These are phyloP conservation scores for Neonectria punicea DNA, from an alignment of 2,329 filamentous ascomycete genomes.

Conservation along the genomic window DNA sequence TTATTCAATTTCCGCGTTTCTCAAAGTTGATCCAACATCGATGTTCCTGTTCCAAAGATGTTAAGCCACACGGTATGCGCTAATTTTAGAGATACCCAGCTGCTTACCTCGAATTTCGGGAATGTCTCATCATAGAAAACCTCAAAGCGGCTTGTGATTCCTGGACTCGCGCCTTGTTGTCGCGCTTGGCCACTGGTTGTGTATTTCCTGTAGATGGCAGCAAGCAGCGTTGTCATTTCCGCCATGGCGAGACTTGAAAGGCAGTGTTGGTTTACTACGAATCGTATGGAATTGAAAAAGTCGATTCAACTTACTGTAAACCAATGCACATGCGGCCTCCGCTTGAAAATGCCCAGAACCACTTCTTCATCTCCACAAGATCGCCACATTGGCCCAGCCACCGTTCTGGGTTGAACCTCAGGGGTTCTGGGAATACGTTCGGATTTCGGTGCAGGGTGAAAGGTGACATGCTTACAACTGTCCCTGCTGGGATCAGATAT, in stretches of 20 bases:
- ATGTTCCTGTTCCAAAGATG: constrained; percentile 23
- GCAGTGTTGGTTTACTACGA: neutral
- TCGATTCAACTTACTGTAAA: constrained; percentile 35
- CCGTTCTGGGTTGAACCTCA: constrained; percentile 42
- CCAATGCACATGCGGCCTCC: constrained; percentile 40
- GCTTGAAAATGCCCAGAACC: constrained; percentile 42
- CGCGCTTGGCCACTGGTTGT: constrained; percentile 20
- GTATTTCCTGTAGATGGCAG: constrained; percentile 33
- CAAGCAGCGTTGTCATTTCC: constrained; percentile 34
- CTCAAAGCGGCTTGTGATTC: constrained; percentile 37
- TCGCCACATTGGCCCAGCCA: constrained; percentile 36
- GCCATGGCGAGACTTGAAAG: constrained; percentile 33
- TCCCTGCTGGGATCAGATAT: constrained; percentile 37
- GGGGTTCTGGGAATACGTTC: constrained; percentile 35
- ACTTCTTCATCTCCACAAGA: constrained; percentile 32
- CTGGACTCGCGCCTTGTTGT: constrained; percentile 25
- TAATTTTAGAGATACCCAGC: accelerated
- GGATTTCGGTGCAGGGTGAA: constrained; percentile 42
- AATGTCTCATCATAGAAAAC: constrained; percentile 37
- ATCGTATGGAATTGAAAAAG: neutral
- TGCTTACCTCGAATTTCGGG: constrained; percentile 22
- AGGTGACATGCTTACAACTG: constrained; percentile 42
- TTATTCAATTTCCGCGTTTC: neutral
- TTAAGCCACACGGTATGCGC: accelerated
- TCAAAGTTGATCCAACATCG: constrained; percentile 34